These are phyloP conservation scores for Takakia lepidozioides DNA, from an alignment of 225 moss, liverwort and hornwort genomes.

Conservation along the genomic window DNA sequence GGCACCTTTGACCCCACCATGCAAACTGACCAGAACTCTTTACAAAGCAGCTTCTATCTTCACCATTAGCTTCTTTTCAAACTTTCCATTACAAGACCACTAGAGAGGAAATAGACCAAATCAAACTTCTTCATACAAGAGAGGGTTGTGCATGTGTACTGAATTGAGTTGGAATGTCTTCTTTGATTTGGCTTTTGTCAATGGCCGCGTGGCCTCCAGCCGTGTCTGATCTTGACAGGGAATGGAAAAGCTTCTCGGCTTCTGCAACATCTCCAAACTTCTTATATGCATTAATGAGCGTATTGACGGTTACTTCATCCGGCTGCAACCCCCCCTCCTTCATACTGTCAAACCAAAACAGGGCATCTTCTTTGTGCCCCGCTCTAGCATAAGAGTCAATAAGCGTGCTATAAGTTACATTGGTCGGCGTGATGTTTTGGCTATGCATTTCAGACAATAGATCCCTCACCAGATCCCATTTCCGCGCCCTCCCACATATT, in stretches of 20 bases:
- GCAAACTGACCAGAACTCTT: too few relatives aligned
- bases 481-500: slow-evolving; percentile 60
- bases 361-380: slow-evolving; percentile 57
- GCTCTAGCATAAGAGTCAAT: slow-evolving; percentile 70
- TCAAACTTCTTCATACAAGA: too few relatives aligned
- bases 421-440: slow-evolving; percentile 38
- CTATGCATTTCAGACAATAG: slow-evolving; percentile 64
- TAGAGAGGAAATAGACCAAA: too few relatives aligned
- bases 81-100: too few relatives aligned
- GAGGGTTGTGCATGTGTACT: too few relatives aligned
- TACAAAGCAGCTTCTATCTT: too few relatives aligned
- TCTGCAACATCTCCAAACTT: slow-evolving; percentile 59
- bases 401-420: slow-evolving; percentile 68
- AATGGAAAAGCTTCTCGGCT: slow-evolving; percentile 44
- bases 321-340: slow-evolving; percentile 51
- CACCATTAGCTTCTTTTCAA: too few relatives aligned
- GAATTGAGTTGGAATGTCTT: too few relatives aligned
- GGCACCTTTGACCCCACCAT: too few relatives aligned
- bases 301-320: slow-evolving; percentile 68
- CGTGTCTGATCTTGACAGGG: too few relatives aligned
- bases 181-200: too few relatives aligned
- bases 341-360: slow-evolving; percentile 63
- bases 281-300: slow-evolving; percentile 55
- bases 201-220: too few relatives aligned
- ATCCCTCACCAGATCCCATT: slow-evolving; percentile 50